Percentiles rank a stretch among this genome's conserved stretches.
Conservation (phyloP, 306 rosid genomes). For the Cyclanthera cordifolia region DNA sequence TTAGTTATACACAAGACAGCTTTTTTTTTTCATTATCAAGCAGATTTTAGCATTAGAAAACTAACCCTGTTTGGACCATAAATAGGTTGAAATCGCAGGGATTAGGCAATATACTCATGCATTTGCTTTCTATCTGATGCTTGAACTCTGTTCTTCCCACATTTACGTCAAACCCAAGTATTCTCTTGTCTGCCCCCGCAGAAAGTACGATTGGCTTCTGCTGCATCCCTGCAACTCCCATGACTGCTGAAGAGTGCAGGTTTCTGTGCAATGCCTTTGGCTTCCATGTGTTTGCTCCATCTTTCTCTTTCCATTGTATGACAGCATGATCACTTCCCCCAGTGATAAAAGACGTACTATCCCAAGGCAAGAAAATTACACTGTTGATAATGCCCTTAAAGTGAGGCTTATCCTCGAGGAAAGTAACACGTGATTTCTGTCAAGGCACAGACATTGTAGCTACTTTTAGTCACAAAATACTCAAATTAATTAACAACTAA, state of each 20-base stretch:
- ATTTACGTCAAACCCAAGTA: slow-evolving; percentile 54
- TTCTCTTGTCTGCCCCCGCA: slow-evolving; percentile 83
- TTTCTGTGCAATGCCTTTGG: slow-evolving; percentile 70
- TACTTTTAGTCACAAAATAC: not conserved
- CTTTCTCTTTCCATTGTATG: slow-evolving; percentile 66
- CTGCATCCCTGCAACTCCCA: slow-evolving; percentile 92
- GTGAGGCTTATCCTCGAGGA: slow-evolving; percentile 79
- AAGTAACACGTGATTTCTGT: slow-evolving; percentile 63
- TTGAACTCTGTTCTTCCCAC: slow-evolving; percentile 62
- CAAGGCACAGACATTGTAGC: slow-evolving; percentile 14
- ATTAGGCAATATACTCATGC: slow-evolving; percentile 74
- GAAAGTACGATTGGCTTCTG: slow-evolving; percentile 77
- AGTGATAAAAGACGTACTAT: slow-evolving; percentile 53
- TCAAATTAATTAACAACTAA: not conserved
- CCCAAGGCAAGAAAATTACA: slow-evolving; percentile 82
- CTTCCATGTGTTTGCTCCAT: slow-evolving; percentile 55
- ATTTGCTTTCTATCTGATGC: slow-evolving; percentile 89
- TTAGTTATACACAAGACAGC: not conserved
- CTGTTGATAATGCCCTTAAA: slow-evolving; percentile 77
- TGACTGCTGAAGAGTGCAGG: slow-evolving; percentile 87
- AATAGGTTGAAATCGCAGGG: slow-evolving; percentile 75
- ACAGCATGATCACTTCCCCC: slow-evolving; percentile 96
- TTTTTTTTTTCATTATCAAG: not conserved
- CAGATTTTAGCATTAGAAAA: slow-evolving; percentile 11
- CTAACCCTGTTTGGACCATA: slow-evolving; percentile 80